These are phyloP conservation scores for Colletotrichum liriopes DNA, from an alignment of 2,329 filamentous ascomycete genomes.

Conservation along the genomic window DNA sequence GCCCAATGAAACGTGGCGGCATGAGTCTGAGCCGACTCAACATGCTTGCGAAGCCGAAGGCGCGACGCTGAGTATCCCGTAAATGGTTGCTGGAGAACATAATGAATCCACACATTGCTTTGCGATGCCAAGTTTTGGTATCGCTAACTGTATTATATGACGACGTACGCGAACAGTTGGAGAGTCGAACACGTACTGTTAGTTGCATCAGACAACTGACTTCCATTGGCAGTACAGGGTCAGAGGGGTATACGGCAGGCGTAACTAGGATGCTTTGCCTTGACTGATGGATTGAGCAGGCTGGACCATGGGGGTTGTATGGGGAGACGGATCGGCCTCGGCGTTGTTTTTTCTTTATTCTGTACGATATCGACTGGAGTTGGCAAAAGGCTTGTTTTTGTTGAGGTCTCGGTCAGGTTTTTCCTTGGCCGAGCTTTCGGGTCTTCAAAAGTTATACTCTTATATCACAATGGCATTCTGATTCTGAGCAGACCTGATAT, in stretches of 20 bases:
- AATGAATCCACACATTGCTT: background rate
- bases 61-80: conserved; percentile 59
- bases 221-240: background rate
- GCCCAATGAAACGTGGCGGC: conserved; percentile 64
- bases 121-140: background rate
- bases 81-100: background rate
- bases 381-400: conserved; percentile 18
- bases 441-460: conserved; percentile 30
- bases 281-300: conserved; percentile 15
- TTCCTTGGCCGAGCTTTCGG: conserved; percentile 14
- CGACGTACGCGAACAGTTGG: conserved; percentile 8
- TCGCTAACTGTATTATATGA: conserved; percentile 37
- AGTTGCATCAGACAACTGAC: background rate
- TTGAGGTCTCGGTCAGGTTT: conserved; percentile 23
- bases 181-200: background rate
- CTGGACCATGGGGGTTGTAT: conserved; percentile 15
- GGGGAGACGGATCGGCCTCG: conserved; percentile 22
- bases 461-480: conserved; percentile 14
- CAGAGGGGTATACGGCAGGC: conserved; percentile 28
- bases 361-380: conserved; percentile 39
- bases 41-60: conserved; percentile 74
- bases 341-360: conserved; percentile 25
- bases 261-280: conserved; percentile 33
- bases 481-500: background rate
- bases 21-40: conserved; percentile 73